Evolutionary conservation across 2,329 filamentous ascomycete genomes (phyloP).

Genomic region (Aspergillus sp.): DNA sequence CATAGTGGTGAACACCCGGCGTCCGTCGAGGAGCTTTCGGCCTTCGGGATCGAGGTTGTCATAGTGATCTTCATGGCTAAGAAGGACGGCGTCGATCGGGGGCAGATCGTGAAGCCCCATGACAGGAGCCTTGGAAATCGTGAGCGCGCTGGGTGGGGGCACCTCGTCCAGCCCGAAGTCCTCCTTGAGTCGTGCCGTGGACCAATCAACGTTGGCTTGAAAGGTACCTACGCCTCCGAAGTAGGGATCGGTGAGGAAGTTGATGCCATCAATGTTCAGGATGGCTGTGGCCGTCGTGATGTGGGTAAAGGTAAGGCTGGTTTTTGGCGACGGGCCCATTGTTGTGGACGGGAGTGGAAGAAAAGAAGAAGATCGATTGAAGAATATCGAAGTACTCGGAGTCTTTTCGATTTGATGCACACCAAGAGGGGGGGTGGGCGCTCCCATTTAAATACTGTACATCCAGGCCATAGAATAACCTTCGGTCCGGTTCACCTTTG

Average conservation of each 20-base stretch:
- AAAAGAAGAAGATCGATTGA: too few relatives aligned
- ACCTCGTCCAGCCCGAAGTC: constrained; percentile 16
- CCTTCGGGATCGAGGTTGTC: constrained; percentile 41
- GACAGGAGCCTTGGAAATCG: constrained; percentile 19
- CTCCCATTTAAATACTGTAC: too few relatives aligned
- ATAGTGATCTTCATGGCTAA: constrained; percentile 41
- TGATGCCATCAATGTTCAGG: not conserved
- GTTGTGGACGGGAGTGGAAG: too few relatives aligned
- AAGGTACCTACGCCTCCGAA: constrained; percentile 22
- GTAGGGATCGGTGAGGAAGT: not conserved
- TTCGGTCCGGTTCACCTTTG: too few relatives aligned
- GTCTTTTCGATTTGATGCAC: too few relatives aligned
- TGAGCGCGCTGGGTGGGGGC: not conserved
- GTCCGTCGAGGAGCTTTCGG: constrained; percentile 36
- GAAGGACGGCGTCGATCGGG: constrained; percentile 36
- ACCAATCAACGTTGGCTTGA: constrained; percentile 16
- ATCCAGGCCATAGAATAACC: too few relatives aligned
- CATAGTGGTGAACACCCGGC: constrained; percentile 35
- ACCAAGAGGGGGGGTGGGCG: too few relatives aligned
- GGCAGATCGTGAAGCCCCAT: constrained; percentile 30
- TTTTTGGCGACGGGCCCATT: not conserved
- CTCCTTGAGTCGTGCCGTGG: constrained; percentile 2
- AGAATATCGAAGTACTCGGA: too few relatives aligned
- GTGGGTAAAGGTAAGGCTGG: not conserved
- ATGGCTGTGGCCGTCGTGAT: constrained; percentile 1